Conservation (phyloP, 2,329 filamentous ascomycete species). For the Aureobasidium pullulans region DNA sequence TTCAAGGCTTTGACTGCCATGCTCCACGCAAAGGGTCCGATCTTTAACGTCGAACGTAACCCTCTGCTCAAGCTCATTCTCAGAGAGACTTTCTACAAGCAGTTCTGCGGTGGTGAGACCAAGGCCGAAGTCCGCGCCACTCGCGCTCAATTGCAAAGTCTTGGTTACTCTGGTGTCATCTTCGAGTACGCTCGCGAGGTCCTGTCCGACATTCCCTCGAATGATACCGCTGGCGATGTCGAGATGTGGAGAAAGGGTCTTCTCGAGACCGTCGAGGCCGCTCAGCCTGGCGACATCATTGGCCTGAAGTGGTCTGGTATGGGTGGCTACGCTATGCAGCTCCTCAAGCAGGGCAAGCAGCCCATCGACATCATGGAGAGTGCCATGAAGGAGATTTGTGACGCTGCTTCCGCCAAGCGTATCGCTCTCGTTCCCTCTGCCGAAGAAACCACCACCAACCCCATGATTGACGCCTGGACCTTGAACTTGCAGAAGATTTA, state of each 20-base stretch:
- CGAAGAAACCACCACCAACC: constrained; percentile 72
- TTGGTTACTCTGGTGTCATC: constrained; percentile 79
- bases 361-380: constrained; percentile 58
- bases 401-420: constrained; percentile 59
- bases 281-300: constrained; percentile 45
- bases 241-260: constrained; percentile 66
- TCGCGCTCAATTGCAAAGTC: constrained; percentile 56
- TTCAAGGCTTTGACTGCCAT: constrained; percentile 60
- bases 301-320: constrained; percentile 70
- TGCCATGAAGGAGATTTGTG: constrained; percentile 68
- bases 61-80: constrained; percentile 61
- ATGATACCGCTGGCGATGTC: constrained; percentile 55
- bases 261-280: constrained; percentile 59
- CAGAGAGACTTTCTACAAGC: constrained; percentile 78
- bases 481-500: constrained; percentile 68
- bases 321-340: constrained; percentile 62
- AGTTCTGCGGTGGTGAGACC: constrained; percentile 83
- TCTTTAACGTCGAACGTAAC: constrained; percentile 71
- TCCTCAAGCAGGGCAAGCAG: constrained; percentile 54
- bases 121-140: constrained; percentile 59
- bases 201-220: constrained; percentile 48
- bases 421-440: constrained; percentile 77
- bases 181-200: constrained; percentile 79
- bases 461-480: constrained; percentile 75
- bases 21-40: constrained; percentile 57